phyloP scores from a whole-genome alignment of 345 rosid genomes.

The Atalantia buxifolia region DNA sequence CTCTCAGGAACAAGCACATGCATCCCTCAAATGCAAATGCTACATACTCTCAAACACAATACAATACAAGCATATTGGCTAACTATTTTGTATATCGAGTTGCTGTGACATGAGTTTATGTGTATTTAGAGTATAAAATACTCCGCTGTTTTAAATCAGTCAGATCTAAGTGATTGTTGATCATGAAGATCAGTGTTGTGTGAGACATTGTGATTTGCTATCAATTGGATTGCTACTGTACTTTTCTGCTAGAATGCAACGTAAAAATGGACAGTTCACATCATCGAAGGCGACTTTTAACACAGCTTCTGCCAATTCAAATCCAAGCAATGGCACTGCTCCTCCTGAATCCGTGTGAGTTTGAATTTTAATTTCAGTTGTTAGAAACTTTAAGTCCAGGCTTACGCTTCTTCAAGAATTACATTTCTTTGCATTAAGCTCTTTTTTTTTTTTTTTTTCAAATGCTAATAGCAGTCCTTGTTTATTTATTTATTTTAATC shows the following conservation, averaged over 20 bases:
- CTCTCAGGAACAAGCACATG: neutral
- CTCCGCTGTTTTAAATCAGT: neutral
- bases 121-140: neutral
- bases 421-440: neutral
- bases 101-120: neutral
- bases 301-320: constrained; percentile 27
- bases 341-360: constrained; percentile 38
- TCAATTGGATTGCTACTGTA: constrained; percentile 1
- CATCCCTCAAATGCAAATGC: neutral
- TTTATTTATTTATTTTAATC: neutral
- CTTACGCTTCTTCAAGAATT: neutral
- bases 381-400: neutral
- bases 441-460: neutral
- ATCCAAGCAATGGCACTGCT: constrained; percentile 21
- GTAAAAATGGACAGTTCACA: constrained; percentile 72
- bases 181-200: neutral
- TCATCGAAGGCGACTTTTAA: constrained; percentile 28
- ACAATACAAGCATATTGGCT: neutral
- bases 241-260: constrained; percentile 49
- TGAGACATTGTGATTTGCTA: neutral
- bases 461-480: neutral
- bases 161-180: constrained; percentile 8
- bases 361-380: constrained; percentile 6
- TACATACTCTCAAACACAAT: neutral
- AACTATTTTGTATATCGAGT: neutral